Conservation (phyloP, 2,329 filamentous ascomycete genomes). For the Hymenoscyphus fraxineus region DNA sequence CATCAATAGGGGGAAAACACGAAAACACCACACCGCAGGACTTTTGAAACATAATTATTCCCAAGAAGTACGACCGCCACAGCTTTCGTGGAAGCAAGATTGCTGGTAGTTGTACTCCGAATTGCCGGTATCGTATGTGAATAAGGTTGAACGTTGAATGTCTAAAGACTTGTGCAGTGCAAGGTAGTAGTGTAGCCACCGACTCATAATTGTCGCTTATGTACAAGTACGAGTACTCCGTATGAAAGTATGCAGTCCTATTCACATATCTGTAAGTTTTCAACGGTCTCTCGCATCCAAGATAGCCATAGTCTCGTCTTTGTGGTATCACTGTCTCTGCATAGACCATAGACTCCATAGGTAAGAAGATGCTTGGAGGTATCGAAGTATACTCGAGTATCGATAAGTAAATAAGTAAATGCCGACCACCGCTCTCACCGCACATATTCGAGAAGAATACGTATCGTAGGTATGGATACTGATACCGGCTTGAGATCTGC, state of each 20-base stretch:
- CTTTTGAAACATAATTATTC: constrained; percentile 1
- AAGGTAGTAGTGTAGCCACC: not conserved
- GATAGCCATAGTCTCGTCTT: not conserved
- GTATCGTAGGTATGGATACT: not conserved
- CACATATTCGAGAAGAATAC: not conserved
- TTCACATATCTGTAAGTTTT: not conserved
- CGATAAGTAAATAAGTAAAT: not conserved
- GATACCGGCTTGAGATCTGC: not conserved
- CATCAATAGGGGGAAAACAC: not conserved
- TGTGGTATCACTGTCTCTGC: not conserved
- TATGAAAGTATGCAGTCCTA: not conserved
- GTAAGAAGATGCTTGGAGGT: not conserved
- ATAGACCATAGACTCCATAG: not conserved
- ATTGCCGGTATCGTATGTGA: not conserved
- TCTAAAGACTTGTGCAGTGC: not conserved
- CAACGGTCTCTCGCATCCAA: no score
- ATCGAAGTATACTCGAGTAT: no score
- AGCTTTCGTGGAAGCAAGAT: not conserved
- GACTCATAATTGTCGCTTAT: not conserved
- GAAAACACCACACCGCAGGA: not conserved
- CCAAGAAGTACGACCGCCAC: not conserved
- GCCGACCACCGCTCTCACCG: not conserved
- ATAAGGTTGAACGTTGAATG: not conserved
- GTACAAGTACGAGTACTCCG: not conserved
- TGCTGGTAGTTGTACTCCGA: not conserved